phyloP scores from a whole-genome alignment of 768 basidiomycete species.

The Naganishia onofrii region DNA sequence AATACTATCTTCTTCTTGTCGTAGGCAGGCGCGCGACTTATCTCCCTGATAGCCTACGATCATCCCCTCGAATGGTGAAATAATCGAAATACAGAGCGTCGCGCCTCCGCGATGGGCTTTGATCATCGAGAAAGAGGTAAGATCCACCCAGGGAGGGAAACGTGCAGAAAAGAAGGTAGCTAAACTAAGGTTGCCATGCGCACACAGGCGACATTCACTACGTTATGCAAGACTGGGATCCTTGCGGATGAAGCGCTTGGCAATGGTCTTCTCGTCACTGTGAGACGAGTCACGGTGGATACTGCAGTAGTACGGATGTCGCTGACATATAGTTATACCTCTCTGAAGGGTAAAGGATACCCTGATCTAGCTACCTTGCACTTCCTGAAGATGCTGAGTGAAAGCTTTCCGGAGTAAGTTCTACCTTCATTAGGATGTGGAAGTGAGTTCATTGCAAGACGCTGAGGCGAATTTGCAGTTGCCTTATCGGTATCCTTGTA shows the following conservation, averaged over 20 bases:
- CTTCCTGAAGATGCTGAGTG: constrained; percentile 69
- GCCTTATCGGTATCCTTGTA: constrained; percentile 74
- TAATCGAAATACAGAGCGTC: constrained; percentile 63
- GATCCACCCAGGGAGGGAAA: not conserved
- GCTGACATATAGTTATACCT: not conserved
- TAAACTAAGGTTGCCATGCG: too few species aligned
- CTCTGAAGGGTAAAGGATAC: constrained; percentile 84
- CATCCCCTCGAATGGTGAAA: constrained; percentile 73
- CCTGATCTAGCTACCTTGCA: constrained; percentile 90
- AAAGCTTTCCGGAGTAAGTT: constrained; percentile 64
- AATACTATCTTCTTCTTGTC: too few species aligned
- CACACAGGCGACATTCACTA: constrained; percentile 85
- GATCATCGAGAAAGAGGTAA: constrained; percentile 89
- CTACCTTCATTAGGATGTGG: not conserved
- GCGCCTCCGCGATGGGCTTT: constrained; percentile 70
- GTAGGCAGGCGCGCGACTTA: not conserved
- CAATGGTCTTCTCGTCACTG: constrained; percentile 38
- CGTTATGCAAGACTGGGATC: constrained; percentile 61
- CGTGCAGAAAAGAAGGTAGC: too few species aligned
- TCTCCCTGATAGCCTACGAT: constrained; percentile 61
- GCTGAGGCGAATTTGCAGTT: constrained; percentile 55
- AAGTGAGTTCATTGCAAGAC: not conserved
- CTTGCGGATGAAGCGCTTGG: not conserved
- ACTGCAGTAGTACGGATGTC: not conserved
- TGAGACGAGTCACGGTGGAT: not conserved